These are phyloP conservation scores for Colletotrichum coccodes DNA, from an alignment of 2,329 filamentous ascomycete genomes.

Conservation along the genomic window DNA sequence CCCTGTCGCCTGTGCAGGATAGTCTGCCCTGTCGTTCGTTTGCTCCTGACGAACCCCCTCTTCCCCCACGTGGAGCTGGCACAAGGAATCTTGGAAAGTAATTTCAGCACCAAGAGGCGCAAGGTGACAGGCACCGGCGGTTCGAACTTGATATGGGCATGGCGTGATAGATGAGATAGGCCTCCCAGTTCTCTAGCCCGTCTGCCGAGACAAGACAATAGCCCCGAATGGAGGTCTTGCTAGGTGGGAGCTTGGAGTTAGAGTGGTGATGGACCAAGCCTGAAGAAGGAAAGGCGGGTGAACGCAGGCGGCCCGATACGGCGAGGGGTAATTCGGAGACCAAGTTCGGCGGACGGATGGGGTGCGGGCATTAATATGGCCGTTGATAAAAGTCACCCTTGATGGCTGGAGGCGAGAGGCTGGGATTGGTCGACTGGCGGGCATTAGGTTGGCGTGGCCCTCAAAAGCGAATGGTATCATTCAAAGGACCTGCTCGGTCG, in stretches of 20 bases:
- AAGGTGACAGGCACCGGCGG: not conserved
- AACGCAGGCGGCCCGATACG: not conserved
- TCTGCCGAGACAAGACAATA: not conserved
- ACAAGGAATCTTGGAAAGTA: constrained; percentile 4
- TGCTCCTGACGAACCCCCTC: not conserved
- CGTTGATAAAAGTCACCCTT: constrained; percentile 17
- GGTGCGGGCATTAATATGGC: constrained; percentile 19
- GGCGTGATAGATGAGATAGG: not conserved
- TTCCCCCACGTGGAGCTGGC: constrained; percentile 11
- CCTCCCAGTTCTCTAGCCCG: not conserved
- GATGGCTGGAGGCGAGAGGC: constrained; percentile 4
- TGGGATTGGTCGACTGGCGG: constrained; percentile 16
- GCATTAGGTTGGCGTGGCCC: constrained; percentile 9
- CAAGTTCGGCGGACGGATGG: constrained; percentile 4
- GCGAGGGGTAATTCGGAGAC: constrained; percentile 5
- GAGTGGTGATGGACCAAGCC: not conserved
- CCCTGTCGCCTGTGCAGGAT: not conserved
- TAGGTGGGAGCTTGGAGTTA: not conserved
- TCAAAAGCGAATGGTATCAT: not conserved
- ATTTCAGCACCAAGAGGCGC: not conserved
- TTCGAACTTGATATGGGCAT: not conserved
- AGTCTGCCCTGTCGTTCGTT: not conserved
- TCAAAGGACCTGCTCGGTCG: constrained; percentile 22
- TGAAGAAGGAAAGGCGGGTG: not conserved
- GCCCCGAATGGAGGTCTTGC: not conserved